Percentiles rank a stretch among this genome's conserved stretches.
Evolutionary conservation across 2,329 filamentous ascomycete species (phyloP).

Genomic region (Trichoderma arundinaceum): DNA sequence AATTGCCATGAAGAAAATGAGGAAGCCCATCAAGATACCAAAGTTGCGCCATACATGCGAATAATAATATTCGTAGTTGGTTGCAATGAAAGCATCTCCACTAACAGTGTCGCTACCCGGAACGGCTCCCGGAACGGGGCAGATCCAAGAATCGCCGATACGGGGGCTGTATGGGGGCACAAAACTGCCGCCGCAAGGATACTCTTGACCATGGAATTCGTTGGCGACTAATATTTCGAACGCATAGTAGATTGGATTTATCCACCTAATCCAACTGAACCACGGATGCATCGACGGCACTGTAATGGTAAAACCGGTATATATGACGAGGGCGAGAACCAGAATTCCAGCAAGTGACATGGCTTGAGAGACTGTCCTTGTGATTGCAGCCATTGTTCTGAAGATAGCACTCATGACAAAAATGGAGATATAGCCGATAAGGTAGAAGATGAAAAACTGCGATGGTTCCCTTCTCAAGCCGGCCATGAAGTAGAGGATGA

Average conservation of each 20-base stretch:
- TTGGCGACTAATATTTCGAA: conserved; percentile 77
- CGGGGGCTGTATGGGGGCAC: conserved; percentile 54
- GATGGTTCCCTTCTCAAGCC: conserved; percentile 62
- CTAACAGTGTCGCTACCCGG: conserved; percentile 60
- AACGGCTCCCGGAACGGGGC: conserved; percentile 59
- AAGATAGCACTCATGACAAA: conserved; percentile 80
- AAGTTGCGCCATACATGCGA: conserved; percentile 70
- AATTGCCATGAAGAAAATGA: conserved; percentile 65
- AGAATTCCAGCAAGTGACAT: conserved; percentile 59
- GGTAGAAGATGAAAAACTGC: conserved; percentile 76
- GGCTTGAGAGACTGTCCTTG: conserved; percentile 66
- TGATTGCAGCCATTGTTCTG: conserved; percentile 72
- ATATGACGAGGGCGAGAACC: conserved; percentile 64
- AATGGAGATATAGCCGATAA: conserved; percentile 71
- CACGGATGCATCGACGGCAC: conserved; percentile 69
- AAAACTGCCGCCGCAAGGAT: conserved; percentile 58
- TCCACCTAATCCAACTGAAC: conserved; percentile 77
- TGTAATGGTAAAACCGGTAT: conserved; percentile 63
- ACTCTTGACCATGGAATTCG: conserved; percentile 67
- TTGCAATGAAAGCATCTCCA: conserved; percentile 65
- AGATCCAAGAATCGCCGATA: conserved; percentile 57
- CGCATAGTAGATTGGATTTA: conserved; percentile 75
- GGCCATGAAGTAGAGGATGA: conserved; percentile 64
- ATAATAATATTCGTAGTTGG: conserved; percentile 62
- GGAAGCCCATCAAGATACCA: conserved; percentile 69